Conservation (phyloP, 2,329 filamentous ascomycete genomes). For the Apiospora rasikravindrae region DNA sequence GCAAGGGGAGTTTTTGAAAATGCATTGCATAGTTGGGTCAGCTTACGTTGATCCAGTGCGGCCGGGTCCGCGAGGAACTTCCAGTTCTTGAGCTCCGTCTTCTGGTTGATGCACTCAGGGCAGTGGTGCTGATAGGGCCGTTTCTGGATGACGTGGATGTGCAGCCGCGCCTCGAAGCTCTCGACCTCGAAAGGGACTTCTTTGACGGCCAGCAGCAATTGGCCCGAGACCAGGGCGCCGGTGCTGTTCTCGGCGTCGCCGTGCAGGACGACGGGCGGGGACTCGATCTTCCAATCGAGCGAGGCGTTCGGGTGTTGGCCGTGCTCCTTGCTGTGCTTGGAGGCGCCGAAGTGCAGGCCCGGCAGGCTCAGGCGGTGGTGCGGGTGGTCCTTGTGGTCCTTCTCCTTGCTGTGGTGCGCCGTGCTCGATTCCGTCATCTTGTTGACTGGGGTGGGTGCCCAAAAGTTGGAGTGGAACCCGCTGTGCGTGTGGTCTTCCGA, state of each 20-base stretch:
- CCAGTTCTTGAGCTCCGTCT: conserved; percentile 79
- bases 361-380: conserved; percentile 45
- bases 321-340: conserved; percentile 45
- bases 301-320: conserved; percentile 46
- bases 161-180: conserved; percentile 74
- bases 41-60: conserved; percentile 53
- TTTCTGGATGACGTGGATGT: conserved; percentile 76
- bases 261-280: conserved; percentile 84
- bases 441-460: conserved; percentile 26
- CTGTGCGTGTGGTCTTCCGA: conserved; percentile 34
- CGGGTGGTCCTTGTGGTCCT: conserved; percentile 40
- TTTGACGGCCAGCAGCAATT: conserved; percentile 74
- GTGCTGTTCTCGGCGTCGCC: conserved; percentile 76
- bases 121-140: conserved; percentile 83
- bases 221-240: conserved; percentile 84
- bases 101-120: conserved; percentile 73
- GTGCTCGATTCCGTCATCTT: conserved; percentile 44
- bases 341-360: conserved; percentile 47
- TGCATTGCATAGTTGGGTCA: conserved; percentile 22
- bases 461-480: conserved; percentile 27
- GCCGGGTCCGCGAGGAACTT: conserved; percentile 69
- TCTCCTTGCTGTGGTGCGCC: conserved; percentile 37
- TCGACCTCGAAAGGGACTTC: conserved; percentile 72
- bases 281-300: conserved; percentile 73
- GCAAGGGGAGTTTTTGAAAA: neutral